phyloP scores from a whole-genome alignment of 1,284 basidiomycete species.

The Blastosporella zonata region DNA sequence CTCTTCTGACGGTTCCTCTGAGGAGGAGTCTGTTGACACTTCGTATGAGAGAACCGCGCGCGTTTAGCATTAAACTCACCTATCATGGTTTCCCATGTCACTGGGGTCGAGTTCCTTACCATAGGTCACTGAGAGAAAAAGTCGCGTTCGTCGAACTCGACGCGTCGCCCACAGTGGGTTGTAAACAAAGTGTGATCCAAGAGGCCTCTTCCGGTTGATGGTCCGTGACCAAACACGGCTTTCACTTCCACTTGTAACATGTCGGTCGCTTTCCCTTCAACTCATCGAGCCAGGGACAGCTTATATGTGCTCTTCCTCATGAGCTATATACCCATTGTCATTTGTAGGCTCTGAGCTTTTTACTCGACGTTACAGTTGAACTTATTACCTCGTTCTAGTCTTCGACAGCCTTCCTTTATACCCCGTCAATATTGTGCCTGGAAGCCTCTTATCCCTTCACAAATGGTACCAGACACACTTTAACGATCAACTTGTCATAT shows the following conservation, averaged over 20 bases:
- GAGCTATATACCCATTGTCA: slow-evolving; percentile 19
- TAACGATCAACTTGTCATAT: slow-evolving; percentile 23
- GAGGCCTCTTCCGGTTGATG: not conserved
- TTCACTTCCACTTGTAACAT: slow-evolving; percentile 2
- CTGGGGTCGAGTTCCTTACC: slow-evolving; percentile 2
- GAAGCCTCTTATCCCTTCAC: slow-evolving; percentile 17
- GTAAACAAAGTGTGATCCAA: not conserved
- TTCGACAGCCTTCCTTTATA: slow-evolving; percentile 21
- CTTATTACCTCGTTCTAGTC: slow-evolving; percentile 8
- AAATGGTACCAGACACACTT: slow-evolving; percentile 19
- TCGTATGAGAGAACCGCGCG: not conserved
- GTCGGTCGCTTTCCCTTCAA: slow-evolving; percentile 12
- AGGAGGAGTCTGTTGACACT: slow-evolving; percentile 10
- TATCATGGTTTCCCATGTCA: slow-evolving; percentile 14
- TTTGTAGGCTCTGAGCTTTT: slow-evolving; percentile 14
- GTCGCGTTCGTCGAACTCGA: slow-evolving; percentile 1
- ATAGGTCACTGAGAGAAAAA: not conserved
- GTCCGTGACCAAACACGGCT: not conserved
- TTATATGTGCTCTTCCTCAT: slow-evolving; percentile 19
- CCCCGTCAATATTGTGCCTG: slow-evolving; percentile 17
- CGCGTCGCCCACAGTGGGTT: not conserved
- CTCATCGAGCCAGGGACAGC: slow-evolving; percentile 17
- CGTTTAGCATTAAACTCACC: slow-evolving; percentile 6
- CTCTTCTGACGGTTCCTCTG: slow-evolving; percentile 2
- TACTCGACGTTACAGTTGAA: not conserved